Base-by-base conservation (phyloP, 805 yeast species). In the Priceomyces fermenticarens region DNA sequence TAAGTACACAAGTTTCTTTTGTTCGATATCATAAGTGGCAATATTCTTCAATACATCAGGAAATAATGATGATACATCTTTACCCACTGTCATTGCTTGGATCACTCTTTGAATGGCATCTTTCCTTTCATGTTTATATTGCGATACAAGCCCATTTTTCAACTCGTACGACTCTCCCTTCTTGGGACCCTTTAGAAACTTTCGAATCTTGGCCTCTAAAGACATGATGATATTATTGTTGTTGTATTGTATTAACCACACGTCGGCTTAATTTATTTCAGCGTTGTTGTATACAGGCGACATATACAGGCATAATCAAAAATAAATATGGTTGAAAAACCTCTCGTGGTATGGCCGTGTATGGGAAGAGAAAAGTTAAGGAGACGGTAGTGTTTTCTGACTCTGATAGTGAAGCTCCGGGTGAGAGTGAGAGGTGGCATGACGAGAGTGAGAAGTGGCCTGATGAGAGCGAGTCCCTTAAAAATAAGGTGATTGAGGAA, bases 51-150 rank as follows among this genome's bases (percentile, higher is more conserved):
- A 72, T 20, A 93, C 95, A 62, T 93, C 98, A 2, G 99, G 99
- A 54, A 93, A 93, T 41, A 93, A 71, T 2, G 95, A 80, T 13
- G 96, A 86, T 16, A 93, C 98, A 62, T 93, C 99, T 58, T 93
- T 93, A 9, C 98, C 98, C 25, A 89, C 79, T 0, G 99, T 93
- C 99, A 93, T 93, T 44, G 97, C 98, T 43, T 93, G 95, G 57
- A 93, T 93, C 14, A 95, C 96, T 44, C 96, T 78, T 65, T 91
- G 96, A 51, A 93, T 93, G 12, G 99, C 95, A 62, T 93, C 99
- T 60, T 93, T 93, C 44, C 97, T 77, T 57, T 95, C 98, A 49
- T 80, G 83, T 17, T 97, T 95, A 64, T 88, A 93, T 65, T 88
- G 97, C 7, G 97, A 88, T 4, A 90, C 97, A 40, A 93, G 74